phyloP scores from a whole-genome alignment of 2,329 filamentous ascomycete species.

The Colletotrichum horii region DNA sequence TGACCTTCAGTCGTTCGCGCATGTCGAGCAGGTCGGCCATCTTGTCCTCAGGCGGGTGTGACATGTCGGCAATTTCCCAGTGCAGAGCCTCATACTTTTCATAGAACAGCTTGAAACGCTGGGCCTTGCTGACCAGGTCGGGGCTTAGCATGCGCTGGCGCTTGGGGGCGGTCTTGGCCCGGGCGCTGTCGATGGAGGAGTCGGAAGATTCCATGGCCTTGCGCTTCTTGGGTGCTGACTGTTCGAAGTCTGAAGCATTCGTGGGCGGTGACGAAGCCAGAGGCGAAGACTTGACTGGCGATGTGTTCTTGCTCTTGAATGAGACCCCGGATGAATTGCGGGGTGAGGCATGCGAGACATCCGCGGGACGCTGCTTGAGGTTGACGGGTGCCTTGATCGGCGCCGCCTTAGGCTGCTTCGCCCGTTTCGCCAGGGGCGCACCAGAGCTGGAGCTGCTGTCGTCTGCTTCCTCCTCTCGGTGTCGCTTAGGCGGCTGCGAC shows the following conservation, averaged over 20 bases:
- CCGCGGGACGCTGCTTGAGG: conserved; percentile 52
- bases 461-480: conserved; percentile 53
- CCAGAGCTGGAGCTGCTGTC: conserved; percentile 65
- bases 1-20: conserved; percentile 56
- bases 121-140: conserved; percentile 58
- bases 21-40: conserved; percentile 58
- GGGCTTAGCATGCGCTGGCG: conserved; percentile 43
- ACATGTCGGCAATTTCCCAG: conserved; percentile 54
- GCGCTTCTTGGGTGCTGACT: conserved; percentile 50
- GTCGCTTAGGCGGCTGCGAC: conserved; percentile 50
- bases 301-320: conserved; percentile 50
- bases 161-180: conserved; percentile 34
- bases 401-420: conserved; percentile 50
- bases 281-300: conserved; percentile 67
- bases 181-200: conserved; percentile 12
- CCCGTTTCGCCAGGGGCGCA: conserved; percentile 62
- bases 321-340: conserved; percentile 44
- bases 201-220: conserved; percentile 34
- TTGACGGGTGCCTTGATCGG: conserved; percentile 33
- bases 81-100: conserved; percentile 63
- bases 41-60: conserved; percentile 56
- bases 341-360: conserved; percentile 54
- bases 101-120: conserved; percentile 61
- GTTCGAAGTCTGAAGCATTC: conserved; percentile 67
- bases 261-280: conserved; percentile 70